These are phyloP conservation scores for Mimosa pudica DNA, from an alignment of 306 rosid species.

Conservation along the genomic window DNA sequence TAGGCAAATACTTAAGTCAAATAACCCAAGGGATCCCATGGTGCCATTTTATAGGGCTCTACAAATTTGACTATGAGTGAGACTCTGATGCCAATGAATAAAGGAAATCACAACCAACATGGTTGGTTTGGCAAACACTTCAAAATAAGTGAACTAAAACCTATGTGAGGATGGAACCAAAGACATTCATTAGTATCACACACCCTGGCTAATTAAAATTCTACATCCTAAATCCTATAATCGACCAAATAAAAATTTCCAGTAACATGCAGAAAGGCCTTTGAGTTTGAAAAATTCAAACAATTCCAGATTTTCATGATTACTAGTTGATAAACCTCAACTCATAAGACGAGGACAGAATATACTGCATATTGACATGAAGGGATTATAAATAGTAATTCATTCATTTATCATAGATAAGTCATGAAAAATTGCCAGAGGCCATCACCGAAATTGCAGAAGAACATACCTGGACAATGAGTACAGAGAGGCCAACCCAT, in stretches of 20 bases:
- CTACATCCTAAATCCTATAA: slow-evolving; percentile 14
- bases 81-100: neutral
- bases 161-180: slow-evolving; percentile 15
- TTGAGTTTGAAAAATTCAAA: neutral
- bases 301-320: neutral
- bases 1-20: neutral
- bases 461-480: slow-evolving; percentile 70
- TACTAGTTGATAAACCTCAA: neutral
- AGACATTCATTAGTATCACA: slow-evolving; percentile 3
- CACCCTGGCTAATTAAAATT: slow-evolving; percentile 1
- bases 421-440: too few species aligned
- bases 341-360: slow-evolving; percentile 12
- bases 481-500: slow-evolving; percentile 77
- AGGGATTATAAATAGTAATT: slow-evolving; percentile 11
- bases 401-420: slow-evolving; percentile 1
- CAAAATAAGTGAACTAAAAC: neutral
- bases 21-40: neutral
- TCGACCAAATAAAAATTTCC: neutral
- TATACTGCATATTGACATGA: slow-evolving; percentile 3
- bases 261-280: neutral
- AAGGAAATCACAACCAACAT: neutral
- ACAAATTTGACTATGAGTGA: neutral
- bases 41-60: neutral
- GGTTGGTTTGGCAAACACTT: slow-evolving; percentile 7
- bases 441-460: slow-evolving; percentile 27